Conservation (phyloP, 768 basidiomycete species). For the Rhizopogon rudus region DNA sequence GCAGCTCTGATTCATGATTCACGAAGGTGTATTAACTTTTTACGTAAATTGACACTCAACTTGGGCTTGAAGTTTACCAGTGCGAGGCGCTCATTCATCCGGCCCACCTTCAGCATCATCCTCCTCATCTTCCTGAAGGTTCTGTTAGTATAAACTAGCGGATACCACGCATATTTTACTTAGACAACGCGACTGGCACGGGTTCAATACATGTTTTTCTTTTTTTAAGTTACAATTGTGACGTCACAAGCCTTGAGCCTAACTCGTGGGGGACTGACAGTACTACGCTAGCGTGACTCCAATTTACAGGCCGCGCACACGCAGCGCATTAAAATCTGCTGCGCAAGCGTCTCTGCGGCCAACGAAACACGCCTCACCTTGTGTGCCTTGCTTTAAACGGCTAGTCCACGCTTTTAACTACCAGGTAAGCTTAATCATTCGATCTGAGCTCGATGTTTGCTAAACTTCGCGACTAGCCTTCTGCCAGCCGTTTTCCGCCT, state of each 20-base stretch:
- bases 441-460: neutral
- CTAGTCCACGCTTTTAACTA: neutral
- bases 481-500: slow-evolving; percentile 35
- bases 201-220: neutral
- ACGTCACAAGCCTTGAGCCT: slow-evolving; percentile 1
- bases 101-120: neutral
- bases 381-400: slow-evolving; percentile 2
- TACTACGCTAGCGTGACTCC: neutral
- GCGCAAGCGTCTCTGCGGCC: neutral
- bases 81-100: too few relatives aligned
- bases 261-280: neutral
- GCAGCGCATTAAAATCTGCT: neutral
- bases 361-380: neutral
- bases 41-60: too few relatives aligned
- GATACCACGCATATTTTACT: neutral
- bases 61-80: too few relatives aligned
- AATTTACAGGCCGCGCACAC: slow-evolving; percentile 1
- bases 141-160: too few relatives aligned
- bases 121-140: neutral
- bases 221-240: neutral
- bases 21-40: too few relatives aligned
- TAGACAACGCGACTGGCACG: neutral
- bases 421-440: neutral
- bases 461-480: slow-evolving; percentile 2
- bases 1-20: too few relatives aligned